Base-by-base conservation (phyloP, 2,329 filamentous ascomycete genomes). In the Neophaeococcomyces mojaviensis region DNA sequence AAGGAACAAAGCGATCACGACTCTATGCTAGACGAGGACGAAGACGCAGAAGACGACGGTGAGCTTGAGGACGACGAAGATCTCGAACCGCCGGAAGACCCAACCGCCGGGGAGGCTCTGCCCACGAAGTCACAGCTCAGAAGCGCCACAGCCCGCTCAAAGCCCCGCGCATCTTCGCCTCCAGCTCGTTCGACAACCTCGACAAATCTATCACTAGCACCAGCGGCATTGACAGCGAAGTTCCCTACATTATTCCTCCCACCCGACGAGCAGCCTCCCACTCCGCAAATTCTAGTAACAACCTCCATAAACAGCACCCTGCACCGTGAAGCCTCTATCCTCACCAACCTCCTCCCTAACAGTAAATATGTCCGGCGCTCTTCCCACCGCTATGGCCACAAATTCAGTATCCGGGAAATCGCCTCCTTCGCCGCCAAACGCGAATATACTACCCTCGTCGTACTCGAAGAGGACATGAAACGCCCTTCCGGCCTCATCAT, bases 361-460 rank as follows among this genome's bases (percentile, higher is more conserved):
- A 76, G 73, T 57, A 74, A 72, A 36, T 96, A 97, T 68, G 85
- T 98, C 56, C 86, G 82, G 2, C 84, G 92, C 48, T 88, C 86
- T 6, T 79, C 82, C 9, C 88, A 96, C 64, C 81, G 81, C 43
- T 88, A 89, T 65, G 79, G 81, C 7, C 82, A 96, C 73, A 94
- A 94, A 63, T 97, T 95, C 71, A 90, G 84, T 19, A 76, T 98
- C 19, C 79, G 86, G 40, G 92, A 98, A 64, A 97, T 98, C 55
- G 80, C 85, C 59, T 79, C 81, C 53, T 97, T 90, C 61, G 90
- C 90, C 30, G 66, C 79, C 12, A 88, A 90, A 59, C 77, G 88
- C 37, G 80, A 84, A 33, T 97, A 86, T 68, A 95, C 88, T 0
- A 78, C 88, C 19, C 73, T 98, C 2, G 70, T 96, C 2, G 79